Evolutionary conservation across 2,329 filamentous ascomycete species (phyloP), one percentile per base, ranked within the genome.

Genomic region (Rhynchosporium agropyri): DNA sequence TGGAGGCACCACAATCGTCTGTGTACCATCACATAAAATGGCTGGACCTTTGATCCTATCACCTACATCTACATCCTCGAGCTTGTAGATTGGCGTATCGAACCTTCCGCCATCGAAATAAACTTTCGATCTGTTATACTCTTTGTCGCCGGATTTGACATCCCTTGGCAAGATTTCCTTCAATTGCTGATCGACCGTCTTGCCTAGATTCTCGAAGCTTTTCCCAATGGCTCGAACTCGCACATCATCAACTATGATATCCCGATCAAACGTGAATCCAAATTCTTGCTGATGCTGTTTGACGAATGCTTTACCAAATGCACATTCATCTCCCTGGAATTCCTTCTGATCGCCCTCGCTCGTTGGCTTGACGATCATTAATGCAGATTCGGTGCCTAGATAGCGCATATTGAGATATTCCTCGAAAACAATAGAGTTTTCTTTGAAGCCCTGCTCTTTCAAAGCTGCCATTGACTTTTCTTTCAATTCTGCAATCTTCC

Each of bases 341-440:
- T 82, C 78, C 45, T 82, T 81, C 63, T 85, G 77, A 0, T 81
- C 81, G 62, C 91, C 87, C 57, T 86, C 83, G 43, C 82, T 77
- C 2, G 77, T 83, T 0, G 92, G 91, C 75, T 89, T 91, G 67
- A 95, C 78, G 54, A 96, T 86, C 92, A 97, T 97, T 48, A 97
- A 81, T 0, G 92, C 91, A 7, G 92, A 96, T 74, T 97, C 92
- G 0, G 92, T 97, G 10, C 92, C 92, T 42, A 91, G 85, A 72
- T 97, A 97, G 62, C 93, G 83, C 88, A 97, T 92, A 74, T 97
- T 97, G 62, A 98, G 84, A 72, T 97, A 97, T 73, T 96, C 90
- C 74, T 97, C 92, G 71, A 94, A 96, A 0, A 87, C 82, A 29
- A 97, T 90, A 38, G 91, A 86, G 4, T 84, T 78, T 49, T 90